phyloP scores from a whole-genome alignment of 306 rosid genomes.

The Sindora glabra region DNA sequence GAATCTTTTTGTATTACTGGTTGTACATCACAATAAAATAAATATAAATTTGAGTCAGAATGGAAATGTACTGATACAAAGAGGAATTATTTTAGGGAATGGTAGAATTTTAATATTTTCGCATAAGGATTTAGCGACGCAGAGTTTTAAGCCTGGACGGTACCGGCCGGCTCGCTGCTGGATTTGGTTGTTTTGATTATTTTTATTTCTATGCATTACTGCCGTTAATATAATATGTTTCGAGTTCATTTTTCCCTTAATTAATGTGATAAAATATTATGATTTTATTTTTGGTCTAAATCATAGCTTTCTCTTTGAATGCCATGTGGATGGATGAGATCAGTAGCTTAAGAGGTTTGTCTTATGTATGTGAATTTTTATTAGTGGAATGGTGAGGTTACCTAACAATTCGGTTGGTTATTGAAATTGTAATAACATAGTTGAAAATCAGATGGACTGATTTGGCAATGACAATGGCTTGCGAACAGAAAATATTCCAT shows the following conservation, averaged over 20 bases:
- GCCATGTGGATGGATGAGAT: no score
- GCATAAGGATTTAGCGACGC: conserved; percentile 1
- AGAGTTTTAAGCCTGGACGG: background rate
- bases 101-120: background rate
- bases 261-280: no score
- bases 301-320: no score
- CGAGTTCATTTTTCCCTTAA: no score
- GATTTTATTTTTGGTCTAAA: no score
- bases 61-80: background rate
- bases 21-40: conserved; percentile 26
- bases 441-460: background rate
- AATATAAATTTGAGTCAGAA: background rate
- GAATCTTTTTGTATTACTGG: no score
- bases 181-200: background rate
- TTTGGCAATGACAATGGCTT: conserved; percentile 22
- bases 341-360: no score
- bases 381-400: background rate
- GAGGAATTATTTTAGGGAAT: background rate
- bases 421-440: background rate
- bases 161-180: conserved; percentile 27
- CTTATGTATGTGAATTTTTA: no score
- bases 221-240: no score
- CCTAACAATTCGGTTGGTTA: background rate
- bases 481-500: conserved; percentile 11
- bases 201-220: no score